phyloP scores from a whole-genome alignment of 2,329 filamentous ascomycete species.

The Penicillium sp. region DNA sequence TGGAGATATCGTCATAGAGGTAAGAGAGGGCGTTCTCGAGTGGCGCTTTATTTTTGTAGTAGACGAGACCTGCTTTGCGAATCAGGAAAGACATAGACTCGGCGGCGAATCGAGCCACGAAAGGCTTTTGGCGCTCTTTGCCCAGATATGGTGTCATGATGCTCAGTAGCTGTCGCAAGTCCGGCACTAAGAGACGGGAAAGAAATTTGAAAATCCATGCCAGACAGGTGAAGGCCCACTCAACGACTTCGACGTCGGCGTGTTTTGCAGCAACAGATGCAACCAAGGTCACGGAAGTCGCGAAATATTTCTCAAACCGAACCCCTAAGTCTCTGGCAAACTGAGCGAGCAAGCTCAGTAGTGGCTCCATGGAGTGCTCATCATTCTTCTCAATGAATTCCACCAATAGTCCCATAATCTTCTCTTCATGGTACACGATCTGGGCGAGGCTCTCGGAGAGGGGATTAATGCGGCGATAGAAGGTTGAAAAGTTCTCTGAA shows the following conservation, averaged over 20 bases:
- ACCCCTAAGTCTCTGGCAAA: conserved; percentile 91
- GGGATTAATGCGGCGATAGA: conserved; percentile 71
- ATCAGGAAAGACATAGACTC: conserved; percentile 94
- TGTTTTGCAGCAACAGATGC: conserved; percentile 75
- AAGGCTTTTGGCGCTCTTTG: conserved; percentile 75
- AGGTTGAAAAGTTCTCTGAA: conserved; percentile 74
- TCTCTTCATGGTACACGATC: conserved; percentile 84
- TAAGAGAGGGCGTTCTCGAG: conserved; percentile 71
- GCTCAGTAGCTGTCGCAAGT: conserved; percentile 80
- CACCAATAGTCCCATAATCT: conserved; percentile 76
- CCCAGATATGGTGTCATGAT: conserved; percentile 83
- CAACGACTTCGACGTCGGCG: conserved; percentile 82
- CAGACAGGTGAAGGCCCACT: conserved; percentile 93
- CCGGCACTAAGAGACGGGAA: conserved; percentile 79
- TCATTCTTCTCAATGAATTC: conserved; percentile 77
- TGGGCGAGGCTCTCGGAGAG: conserved; percentile 88
- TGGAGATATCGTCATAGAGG: conserved; percentile 66
- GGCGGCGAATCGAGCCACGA: conserved; percentile 88
- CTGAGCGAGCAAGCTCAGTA: conserved; percentile 84
- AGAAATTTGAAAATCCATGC: conserved; percentile 98
- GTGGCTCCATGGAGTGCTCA: conserved; percentile 76
- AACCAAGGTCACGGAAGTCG: conserved; percentile 71
- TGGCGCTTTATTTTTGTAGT: conserved; percentile 69
- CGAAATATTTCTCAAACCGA: conserved; percentile 86
- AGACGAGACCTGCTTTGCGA: conserved; percentile 78